Conservation (phyloP, 2,329 filamentous ascomycete species). For the Acrocalymma vagum region DNA sequence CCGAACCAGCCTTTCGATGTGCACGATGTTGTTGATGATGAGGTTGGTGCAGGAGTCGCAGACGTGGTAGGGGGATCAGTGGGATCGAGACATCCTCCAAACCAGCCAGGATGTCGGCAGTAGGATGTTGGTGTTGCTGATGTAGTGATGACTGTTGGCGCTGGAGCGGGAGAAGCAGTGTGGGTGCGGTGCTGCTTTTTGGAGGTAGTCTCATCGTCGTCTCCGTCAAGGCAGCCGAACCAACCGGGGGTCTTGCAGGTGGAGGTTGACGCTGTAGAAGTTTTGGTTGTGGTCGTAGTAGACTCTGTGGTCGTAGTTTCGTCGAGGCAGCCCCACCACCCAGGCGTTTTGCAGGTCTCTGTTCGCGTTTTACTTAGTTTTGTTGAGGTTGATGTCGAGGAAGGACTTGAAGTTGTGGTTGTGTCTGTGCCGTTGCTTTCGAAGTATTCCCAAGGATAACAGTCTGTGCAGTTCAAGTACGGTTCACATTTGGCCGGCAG, state of each 20-base stretch:
- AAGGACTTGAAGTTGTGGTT: conserved; percentile 65
- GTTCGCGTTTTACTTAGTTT: conserved; percentile 70
- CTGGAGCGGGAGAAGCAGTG: conserved; percentile 32
- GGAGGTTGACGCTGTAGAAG: conserved; percentile 40
- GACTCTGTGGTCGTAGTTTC: conserved; percentile 63
- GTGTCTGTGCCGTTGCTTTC: conserved; percentile 87
- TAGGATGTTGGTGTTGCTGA: conserved; percentile 41
- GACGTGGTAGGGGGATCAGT: conserved; percentile 51
- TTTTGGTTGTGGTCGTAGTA: conserved; percentile 57
- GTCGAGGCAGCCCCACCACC: conserved; percentile 87
- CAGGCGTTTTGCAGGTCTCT: conserved; percentile 87
- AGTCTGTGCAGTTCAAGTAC: conserved; percentile 84
- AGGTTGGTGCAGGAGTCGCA: conserved; percentile 21
- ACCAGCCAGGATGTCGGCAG: conserved; percentile 57
- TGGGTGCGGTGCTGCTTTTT: conserved; percentile 40
- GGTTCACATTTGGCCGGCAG: conserved; percentile 77
- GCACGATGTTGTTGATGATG: conserved; percentile 27
- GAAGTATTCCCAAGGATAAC: conserved; percentile 92
- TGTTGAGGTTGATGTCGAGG: conserved; percentile 67
- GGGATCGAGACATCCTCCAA: conserved; percentile 59
- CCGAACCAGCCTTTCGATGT: conserved; percentile 39
- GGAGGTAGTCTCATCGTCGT: conserved; percentile 55
- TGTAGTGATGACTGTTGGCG: conserved; percentile 41
- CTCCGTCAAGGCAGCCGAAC: conserved; percentile 68
- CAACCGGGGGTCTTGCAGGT: conserved; percentile 66